phyloP scores from a whole-genome alignment of 768 basidiomycete species.

The Botryobasidium botryosum region DNA sequence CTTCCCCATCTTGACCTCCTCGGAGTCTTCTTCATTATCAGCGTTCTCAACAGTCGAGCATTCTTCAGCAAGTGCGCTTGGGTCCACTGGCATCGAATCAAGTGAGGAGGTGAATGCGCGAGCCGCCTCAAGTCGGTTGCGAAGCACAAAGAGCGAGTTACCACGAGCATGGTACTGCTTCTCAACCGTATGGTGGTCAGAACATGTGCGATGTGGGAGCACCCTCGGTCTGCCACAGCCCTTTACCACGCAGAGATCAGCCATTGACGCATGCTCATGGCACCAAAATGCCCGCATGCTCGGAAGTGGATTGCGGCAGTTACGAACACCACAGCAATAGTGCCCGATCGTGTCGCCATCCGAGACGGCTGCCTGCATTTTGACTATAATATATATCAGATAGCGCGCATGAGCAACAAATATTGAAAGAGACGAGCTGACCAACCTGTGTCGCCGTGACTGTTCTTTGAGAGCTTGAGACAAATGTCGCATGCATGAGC shows the following conservation, averaged over 20 bases:
- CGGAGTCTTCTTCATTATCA: background rate
- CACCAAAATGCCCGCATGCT: constrained; percentile 12
- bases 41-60: too few relatives aligned
- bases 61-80: too few relatives aligned
- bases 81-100: too few relatives aligned
- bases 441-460: too few relatives aligned
- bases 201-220: constrained; percentile 11
- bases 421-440: too few relatives aligned
- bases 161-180: constrained; percentile 9
- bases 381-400: too few relatives aligned
- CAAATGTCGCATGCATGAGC: background rate
- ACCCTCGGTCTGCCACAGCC: constrained; percentile 8
- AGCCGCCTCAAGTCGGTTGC: too few relatives aligned
- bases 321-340: constrained; percentile 19
- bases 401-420: too few relatives aligned
- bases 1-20: background rate
- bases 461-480: too few relatives aligned
- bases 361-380: constrained; percentile 13
- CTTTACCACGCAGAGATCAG: constrained; percentile 10
- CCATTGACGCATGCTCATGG: constrained; percentile 2
- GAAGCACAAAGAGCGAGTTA: constrained; percentile 19
- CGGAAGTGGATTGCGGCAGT: constrained; percentile 16
- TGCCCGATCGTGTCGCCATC: constrained; percentile 23
- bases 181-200: constrained; percentile 13
- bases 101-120: too few relatives aligned